Evolutionary conservation across 129 eudicot genomes (phyloP).

Genomic region (Escallonia herrerae): DNA sequence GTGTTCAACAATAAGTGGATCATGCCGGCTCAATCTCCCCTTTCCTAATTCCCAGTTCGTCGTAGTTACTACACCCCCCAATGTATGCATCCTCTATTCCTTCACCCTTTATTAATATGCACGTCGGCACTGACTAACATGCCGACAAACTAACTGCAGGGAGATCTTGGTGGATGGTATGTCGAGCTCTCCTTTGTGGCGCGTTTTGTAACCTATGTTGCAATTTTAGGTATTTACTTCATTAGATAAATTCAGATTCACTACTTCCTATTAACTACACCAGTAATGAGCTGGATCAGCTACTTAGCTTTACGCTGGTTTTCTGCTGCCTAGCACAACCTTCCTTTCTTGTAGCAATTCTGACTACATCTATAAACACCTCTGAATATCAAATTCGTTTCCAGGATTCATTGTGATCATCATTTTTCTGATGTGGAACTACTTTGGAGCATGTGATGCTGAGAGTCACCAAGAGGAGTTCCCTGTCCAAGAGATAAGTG

Average conservation of each 20-base stretch:
- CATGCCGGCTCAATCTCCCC: constrained; percentile 11
- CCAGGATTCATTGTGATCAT: constrained; percentile 4
- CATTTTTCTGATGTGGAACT: constrained; percentile 2
- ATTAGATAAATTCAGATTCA: too few species aligned
- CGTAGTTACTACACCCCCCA: constrained; percentile 11
- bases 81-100: background rate
- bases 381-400: background rate
- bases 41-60: constrained; percentile 12
- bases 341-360: too few species aligned
- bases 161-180: constrained; percentile 10
- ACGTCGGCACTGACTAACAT: background rate
- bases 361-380: too few species aligned
- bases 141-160: constrained; percentile 1
- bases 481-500: background rate
- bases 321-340: too few species aligned
- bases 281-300: too few species aligned
- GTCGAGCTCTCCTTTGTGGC: constrained; percentile 10
- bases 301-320: too few species aligned
- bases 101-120: background rate
- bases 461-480: background rate
- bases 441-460: constrained; percentile 4
- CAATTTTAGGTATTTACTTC: constrained; percentile 5
- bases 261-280: too few species aligned
- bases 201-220: constrained; percentile 6
- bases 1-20: constrained; percentile 13